Base-by-base conservation (phyloP, 1,139 yeast species). In the Suhomyces yuchorum region DNA sequence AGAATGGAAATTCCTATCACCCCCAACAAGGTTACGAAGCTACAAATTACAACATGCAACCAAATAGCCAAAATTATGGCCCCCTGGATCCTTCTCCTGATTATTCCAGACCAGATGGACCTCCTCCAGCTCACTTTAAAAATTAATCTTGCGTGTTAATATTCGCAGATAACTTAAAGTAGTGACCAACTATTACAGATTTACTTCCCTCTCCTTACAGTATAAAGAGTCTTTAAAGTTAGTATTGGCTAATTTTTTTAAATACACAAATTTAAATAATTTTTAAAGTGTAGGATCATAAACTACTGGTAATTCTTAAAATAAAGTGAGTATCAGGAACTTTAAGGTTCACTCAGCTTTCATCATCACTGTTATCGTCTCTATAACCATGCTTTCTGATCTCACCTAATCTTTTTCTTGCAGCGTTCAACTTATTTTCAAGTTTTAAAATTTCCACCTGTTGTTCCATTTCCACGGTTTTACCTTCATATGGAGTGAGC, bases 401-500 rank as follows among this genome's bases (percentile, higher is more conserved):
- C 58, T 88, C 96, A 30, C 96, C 96, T 53, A 90, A 73, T 60
- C 88, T 80, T 68, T 87, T 88, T 64, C 97, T 79, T 0, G 97
- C 96, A 11, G 81, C 65, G 44, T 72, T 71, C 56, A 89, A 73
- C 50, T 85, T 80, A 58, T 88, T 88, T 61, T 90, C 97, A 52
- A 90, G 72, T 66, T 88, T 87, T 66, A 90, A 76, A 41, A 90
- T 91, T 64, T 88, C 92, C 12, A 91, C 96, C 65, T 90, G 97
- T 66, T 90, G 97, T 61, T 90, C 96, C 96, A 90, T 89, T 62
- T 92, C 96, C 24, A 83, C 78, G 0, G 96, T 87, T 67, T 87
- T 87, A 58, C 90, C 90, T 65, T 89, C 96, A 62, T 88, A 90
- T 18, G 89, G 81, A 14, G 91, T 78, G 51, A 89, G 69, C 58